These are phyloP conservation scores for Thielaviopsis euricoi DNA, from an alignment of 2,329 filamentous ascomycete species.

Conservation along the genomic window DNA sequence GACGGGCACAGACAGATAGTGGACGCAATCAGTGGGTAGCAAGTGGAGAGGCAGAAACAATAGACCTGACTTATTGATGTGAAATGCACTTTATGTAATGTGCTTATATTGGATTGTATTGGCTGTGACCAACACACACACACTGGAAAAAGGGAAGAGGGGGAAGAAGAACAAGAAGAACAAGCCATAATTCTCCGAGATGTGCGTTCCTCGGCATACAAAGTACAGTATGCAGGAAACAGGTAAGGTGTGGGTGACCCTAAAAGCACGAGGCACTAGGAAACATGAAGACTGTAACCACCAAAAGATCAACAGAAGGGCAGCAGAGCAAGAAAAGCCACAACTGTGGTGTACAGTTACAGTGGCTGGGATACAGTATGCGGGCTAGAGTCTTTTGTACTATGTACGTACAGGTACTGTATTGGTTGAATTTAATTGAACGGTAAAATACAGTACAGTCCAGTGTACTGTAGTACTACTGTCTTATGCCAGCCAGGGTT, in stretches of 20 bases:
- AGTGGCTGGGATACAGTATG: not conserved
- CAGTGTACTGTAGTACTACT: no score
- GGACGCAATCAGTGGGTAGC: not conserved
- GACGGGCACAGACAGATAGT: not conserved
- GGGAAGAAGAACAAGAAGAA: not conserved
- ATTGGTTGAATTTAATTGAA: no score
- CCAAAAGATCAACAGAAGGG: no score
- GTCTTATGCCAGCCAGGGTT: not conserved
- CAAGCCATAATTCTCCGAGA: not conserved
- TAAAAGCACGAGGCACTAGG: not conserved
- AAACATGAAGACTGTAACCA: no score
- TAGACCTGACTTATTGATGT: not conserved
- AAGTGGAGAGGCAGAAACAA: not conserved
- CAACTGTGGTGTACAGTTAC: not conserved
- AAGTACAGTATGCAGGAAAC: not conserved
- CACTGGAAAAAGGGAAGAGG: no score
- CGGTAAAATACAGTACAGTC: no score
- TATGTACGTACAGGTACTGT: no score
- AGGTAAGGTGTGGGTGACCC: not conserved
- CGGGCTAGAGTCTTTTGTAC: not conserved
- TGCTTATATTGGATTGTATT: no score
- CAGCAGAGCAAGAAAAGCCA: no score
- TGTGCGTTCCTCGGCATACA: not conserved
- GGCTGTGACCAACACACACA: no score
- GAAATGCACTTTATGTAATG: not conserved